Base-by-base conservation (phyloP, 352 stramenopile species). In the Phytophthora crassamura region DNA sequence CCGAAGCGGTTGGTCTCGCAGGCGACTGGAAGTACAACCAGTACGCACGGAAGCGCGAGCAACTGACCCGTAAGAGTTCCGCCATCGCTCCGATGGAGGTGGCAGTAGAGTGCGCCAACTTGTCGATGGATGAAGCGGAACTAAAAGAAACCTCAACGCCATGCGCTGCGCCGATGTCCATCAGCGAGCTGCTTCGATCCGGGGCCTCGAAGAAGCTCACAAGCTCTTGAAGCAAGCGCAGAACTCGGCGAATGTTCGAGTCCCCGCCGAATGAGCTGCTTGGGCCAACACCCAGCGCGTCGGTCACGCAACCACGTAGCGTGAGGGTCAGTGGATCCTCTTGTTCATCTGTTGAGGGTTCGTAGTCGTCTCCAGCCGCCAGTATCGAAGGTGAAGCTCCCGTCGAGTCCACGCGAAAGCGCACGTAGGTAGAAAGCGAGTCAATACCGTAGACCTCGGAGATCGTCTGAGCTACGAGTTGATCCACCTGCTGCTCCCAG, bases 21-120 rank as follows among this genome's bases (percentile, higher is more conserved):
- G 57, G 22, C 15, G 64, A 74, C 33, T 71, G 51, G 40, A 77
- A 80, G 30, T 66, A 80, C 25, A 47, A 58, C 39, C 43, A 48
- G 60, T 79, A 79, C 1, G 54, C 34, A 25, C 33, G 32, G 40
- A 69, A 77, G 12, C 52, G 57, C 14, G 41, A n/a, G n/a, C 67
- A 76, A 42, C 67, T 76, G 20, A 56, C 12, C 9, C 59, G 56
- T 14, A 79, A 41, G n/a, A 79, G 63, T 40, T 76, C 65, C 18
- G 57, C 57, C 10, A 76, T 25, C 14, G 46, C 58, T n/a, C 67
- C 67, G 33, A 77, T 59, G 7, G 67, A 70, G 20, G 69, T 69
- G 20, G 25, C 43, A 1, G 38, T 56, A 4, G 69, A 50, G 15
- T 41, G 39, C 7, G 33, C 42, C 10, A 73, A 14, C 9, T 62